A percentile compares a stretch with the other conserved stretches of the same genome.
Conservation (phyloP, 371 early-diverging fungal species). For the Coemansia sp. region DNA sequence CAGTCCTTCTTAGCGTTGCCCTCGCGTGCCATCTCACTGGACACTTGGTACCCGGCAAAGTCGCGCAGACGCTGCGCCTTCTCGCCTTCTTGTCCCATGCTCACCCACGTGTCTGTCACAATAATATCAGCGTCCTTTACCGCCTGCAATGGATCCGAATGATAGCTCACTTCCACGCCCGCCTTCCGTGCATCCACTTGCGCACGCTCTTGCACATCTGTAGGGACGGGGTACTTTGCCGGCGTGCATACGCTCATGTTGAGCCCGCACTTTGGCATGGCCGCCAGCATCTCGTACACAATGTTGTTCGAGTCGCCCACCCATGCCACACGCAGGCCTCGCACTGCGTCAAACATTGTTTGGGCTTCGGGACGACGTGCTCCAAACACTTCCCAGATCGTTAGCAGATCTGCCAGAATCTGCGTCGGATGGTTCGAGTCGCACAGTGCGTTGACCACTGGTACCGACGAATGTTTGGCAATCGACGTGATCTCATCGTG, state of each 20-base stretch:
- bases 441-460: slow-evolving; percentile 93
- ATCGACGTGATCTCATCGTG: slow-evolving; percentile 89
- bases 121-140: slow-evolving; percentile 80
- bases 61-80: slow-evolving; percentile 75
- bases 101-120: slow-evolving; percentile 96
- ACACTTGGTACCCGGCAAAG: slow-evolving; percentile 87
- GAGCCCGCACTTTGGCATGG: slow-evolving; percentile 87
- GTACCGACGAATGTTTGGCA: slow-evolving; percentile 82
- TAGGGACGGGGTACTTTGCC: slow-evolving; percentile 69
- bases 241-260: slow-evolving; percentile 84
- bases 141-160: slow-evolving; percentile 73
- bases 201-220: slow-evolving; percentile 65
- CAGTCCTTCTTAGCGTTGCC: slow-evolving; percentile 82
- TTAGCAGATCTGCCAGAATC: slow-evolving; percentile 91
- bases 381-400: slow-evolving; percentile 75
- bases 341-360: slow-evolving; percentile 55
- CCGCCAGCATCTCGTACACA: slow-evolving; percentile 80
- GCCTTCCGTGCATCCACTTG: slow-evolving; percentile 53
- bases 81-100: slow-evolving; percentile 96
- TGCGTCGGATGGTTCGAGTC: slow-evolving; percentile 94
- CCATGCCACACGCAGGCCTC: slow-evolving; percentile 83
- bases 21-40: slow-evolving; percentile 68
- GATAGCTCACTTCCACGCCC: slow-evolving; percentile 56
- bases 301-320: slow-evolving; percentile 97
- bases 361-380: slow-evolving; percentile 37